Base-by-base conservation (phyloP, 2,329 filamentous ascomycete species). In the Drechslerella dactyloides region DNA sequence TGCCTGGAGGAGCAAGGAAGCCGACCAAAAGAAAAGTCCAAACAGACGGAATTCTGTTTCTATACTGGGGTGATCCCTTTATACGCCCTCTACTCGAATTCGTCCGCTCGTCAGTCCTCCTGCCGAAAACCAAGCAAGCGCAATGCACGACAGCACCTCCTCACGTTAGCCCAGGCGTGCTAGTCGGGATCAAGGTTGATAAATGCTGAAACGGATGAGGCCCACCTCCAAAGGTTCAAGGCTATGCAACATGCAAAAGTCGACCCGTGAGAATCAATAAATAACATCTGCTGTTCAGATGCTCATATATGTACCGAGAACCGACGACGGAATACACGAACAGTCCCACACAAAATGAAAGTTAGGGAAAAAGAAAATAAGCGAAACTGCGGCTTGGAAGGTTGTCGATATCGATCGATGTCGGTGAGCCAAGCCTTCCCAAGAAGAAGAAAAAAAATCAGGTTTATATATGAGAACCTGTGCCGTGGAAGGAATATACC, bases 151-250 rank as follows among this genome's bases (percentile, higher is more conserved):
- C 57, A 62, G 51, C 57, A 27, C 27, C 56, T 61, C 56, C 40
- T 33, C 57, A 63, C 24, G 59, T 60, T 70, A 59, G 59, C 27
- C 51, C 55, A 30, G 23, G 30, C 66, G 46, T 21, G 54, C 60
- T 59, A 59, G 66, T 37, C 44, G 54, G 66, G 66, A 64, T 70
- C 66, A 64, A 70, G 59, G 66, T 70, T 64, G 48, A 63, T 51
- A 55, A 17, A 42, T 42, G 37, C 24, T 70, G 66, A 70, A 70
- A 70, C 66, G 66, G 40, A 53, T 19, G 56, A 59, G 54, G 66
- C 59, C 66, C 55, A 59, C 59, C 17, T 21, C 60, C 52, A 70
- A 59, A 44, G 62, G 58, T 33, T 56, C 4, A 33, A 8, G 27
- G 27, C 42, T 51, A 57, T 17, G 33, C 24, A 50, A 23, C 15